Evolutionary conservation across 2,329 filamentous ascomycete genomes (phyloP).

Genomic region (Ophiostoma sp.): DNA sequence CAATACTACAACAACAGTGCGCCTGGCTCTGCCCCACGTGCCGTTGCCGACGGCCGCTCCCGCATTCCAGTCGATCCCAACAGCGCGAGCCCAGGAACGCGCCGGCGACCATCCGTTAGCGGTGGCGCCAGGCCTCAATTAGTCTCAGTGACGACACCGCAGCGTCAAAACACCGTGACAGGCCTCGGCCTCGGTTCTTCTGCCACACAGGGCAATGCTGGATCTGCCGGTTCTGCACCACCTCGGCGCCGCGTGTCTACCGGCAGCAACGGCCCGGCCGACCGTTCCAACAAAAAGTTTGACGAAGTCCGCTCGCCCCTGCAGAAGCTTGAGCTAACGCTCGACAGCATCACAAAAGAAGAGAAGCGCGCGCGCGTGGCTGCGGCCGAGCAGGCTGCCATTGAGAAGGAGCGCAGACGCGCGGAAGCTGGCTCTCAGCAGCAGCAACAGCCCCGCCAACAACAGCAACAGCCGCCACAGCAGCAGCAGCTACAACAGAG

Average conservation of each 20-base stretch:
- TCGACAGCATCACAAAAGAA: constrained; percentile 92
- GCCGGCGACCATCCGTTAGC: constrained; percentile 28
- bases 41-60: constrained; percentile 16
- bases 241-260: constrained; percentile 20
- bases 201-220: background rate
- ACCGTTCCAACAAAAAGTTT: constrained; percentile 59
- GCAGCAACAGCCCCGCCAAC: background rate
- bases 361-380: constrained; percentile 84
- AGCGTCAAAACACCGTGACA: constrained; percentile 21
- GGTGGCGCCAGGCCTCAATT: constrained; percentile 21
- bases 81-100: constrained; percentile 30
- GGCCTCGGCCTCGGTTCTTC: background rate
- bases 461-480: background rate
- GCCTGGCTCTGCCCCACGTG: background rate
- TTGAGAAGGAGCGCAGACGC: constrained; percentile 56
- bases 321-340: constrained; percentile 86
- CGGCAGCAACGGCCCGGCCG: constrained; percentile 34
- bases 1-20: constrained; percentile 33
- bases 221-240: background rate
- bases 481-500: background rate
- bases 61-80: constrained; percentile 33
- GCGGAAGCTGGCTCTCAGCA: constrained; percentile 24
- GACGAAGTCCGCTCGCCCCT: constrained; percentile 85
- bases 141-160: constrained; percentile 28
- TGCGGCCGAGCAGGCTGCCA: constrained; percentile 73